These are phyloP conservation scores for Fusarium armeniacum DNA, from an alignment of 2,329 filamentous ascomycete species.

Conservation along the genomic window DNA sequence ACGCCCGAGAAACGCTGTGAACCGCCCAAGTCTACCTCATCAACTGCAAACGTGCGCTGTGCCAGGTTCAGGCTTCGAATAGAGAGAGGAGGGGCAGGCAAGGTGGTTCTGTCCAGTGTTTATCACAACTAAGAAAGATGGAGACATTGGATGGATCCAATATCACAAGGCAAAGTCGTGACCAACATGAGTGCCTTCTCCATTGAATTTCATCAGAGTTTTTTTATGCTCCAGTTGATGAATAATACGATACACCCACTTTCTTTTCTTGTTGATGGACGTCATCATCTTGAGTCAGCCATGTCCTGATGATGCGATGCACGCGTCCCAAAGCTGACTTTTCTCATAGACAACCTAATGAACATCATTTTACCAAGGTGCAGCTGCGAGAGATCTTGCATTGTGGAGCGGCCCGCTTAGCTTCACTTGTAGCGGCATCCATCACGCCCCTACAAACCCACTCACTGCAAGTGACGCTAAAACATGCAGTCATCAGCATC, in stretches of 20 bases:
- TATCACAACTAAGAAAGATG: constrained; percentile 9
- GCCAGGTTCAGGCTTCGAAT: constrained; percentile 1
- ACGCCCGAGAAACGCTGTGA: constrained; percentile 22
- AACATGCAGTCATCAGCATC: constrained; percentile 6
- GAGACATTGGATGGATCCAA: constrained; percentile 8
- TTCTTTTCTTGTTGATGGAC: neutral
- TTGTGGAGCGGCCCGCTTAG: constrained; percentile 43
- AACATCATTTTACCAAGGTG: constrained; percentile 21
- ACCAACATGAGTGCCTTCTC: constrained; percentile 2
- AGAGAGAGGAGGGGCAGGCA: constrained; percentile 7
- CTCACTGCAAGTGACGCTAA: constrained; percentile 34
- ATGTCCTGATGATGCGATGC: constrained; percentile 2
- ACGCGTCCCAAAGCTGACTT: neutral
- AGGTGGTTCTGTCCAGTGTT: constrained; percentile 5
- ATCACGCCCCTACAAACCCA: constrained; percentile 25
- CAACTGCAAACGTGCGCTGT: constrained; percentile 39
- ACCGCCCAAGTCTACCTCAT: constrained; percentile 28
- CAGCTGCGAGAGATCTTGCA: constrained; percentile 33
- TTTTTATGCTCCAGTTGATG: constrained; percentile 5
- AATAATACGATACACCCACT: neutral
- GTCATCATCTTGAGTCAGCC: neutral
- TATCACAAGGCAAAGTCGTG: constrained; percentile 3
- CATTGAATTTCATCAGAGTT: constrained; percentile 3
- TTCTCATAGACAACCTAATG: constrained; percentile 5
- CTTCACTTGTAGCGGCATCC: constrained; percentile 27